Percentiles rank a stretch among this genome's conserved stretches.
Conservation (phyloP, 768 basidiomycete genomes). For the Sarcodon aspratus region DNA sequence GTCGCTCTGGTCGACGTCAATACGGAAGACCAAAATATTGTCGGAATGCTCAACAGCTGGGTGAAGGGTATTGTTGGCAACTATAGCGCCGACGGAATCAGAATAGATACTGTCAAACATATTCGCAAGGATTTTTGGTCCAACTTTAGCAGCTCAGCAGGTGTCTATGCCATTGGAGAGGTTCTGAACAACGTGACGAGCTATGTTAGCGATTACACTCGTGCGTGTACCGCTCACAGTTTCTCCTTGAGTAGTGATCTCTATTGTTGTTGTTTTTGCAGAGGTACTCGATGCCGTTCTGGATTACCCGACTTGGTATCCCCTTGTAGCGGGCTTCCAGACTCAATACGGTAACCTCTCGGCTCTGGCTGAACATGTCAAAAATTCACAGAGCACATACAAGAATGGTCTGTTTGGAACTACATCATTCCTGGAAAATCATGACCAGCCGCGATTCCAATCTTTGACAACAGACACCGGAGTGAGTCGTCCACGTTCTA, state of each 20-base stretch:
- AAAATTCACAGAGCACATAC: constrained; percentile 23
- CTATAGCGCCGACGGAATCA: constrained; percentile 41
- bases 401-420: constrained; percentile 27
- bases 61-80: constrained; percentile 31
- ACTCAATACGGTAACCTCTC: constrained; percentile 22
- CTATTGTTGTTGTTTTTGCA: constrained; percentile 6
- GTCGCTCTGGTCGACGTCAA: constrained; percentile 48
- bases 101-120: constrained; percentile 52
- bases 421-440: constrained; percentile 43
- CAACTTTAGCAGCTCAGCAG: constrained; percentile 33
- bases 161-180: constrained; percentile 46
- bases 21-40: constrained; percentile 37
- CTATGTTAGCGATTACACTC: constrained; percentile 28
- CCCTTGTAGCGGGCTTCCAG: constrained; percentile 28
- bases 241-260: too few relatives aligned
- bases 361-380: constrained; percentile 16
- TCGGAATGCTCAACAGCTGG: constrained; percentile 34
- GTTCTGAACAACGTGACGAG: constrained; percentile 30
- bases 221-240: constrained; percentile 16
- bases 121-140: constrained; percentile 44
- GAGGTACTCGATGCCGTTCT: constrained; percentile 32
- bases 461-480: constrained; percentile 29
- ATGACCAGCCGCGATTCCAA: constrained; percentile 39
- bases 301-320: constrained; percentile 39
- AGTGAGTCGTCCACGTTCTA: constrained; percentile 15